Evolutionary conservation across 140 eudicot species (phyloP).

Genomic region (Erigeron philadelphicus): DNA sequence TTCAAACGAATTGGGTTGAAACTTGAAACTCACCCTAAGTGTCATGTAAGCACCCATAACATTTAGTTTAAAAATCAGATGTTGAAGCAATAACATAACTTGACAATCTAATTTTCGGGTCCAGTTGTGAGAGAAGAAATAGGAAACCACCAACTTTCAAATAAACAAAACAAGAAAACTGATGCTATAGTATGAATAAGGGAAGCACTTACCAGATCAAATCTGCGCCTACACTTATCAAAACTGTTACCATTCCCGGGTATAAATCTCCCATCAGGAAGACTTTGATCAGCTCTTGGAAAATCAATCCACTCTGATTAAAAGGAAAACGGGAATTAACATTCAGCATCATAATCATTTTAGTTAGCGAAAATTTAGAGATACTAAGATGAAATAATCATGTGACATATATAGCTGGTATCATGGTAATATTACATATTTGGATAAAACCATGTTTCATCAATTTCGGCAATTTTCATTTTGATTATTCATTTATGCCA

Average conservation of each 20-base stretch:
- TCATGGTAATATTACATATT: too few relatives aligned
- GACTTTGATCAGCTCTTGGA: conserved; percentile 83
- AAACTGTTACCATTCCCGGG: conserved; percentile 78
- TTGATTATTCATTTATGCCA: too few relatives aligned
- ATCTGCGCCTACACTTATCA: conserved; percentile 94
- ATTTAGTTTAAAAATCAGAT: too few relatives aligned
- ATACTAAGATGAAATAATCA: not conserved
- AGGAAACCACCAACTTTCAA: not conserved
- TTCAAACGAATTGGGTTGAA: too few relatives aligned
- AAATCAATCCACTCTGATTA: conserved; percentile 98
- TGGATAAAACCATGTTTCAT: too few relatives aligned
- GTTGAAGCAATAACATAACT: not conserved
- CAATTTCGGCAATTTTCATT: too few relatives aligned
- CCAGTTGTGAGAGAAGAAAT: not conserved
- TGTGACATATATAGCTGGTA: not conserved
- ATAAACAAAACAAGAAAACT: not conserved
- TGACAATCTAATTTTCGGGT: not conserved
- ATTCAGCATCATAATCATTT: not conserved
- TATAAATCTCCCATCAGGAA: conserved; percentile 69
- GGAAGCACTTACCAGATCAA: conserved; percentile 66
- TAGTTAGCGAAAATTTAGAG: not conserved
- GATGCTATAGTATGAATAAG: not conserved
- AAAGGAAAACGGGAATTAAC: conserved; percentile 8
- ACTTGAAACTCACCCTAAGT: too few relatives aligned
- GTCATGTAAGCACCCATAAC: too few relatives aligned